These are phyloP conservation scores for Neolentinus lepideus DNA, from an alignment of 1,284 basidiomycete species.

Conservation along the genomic window DNA sequence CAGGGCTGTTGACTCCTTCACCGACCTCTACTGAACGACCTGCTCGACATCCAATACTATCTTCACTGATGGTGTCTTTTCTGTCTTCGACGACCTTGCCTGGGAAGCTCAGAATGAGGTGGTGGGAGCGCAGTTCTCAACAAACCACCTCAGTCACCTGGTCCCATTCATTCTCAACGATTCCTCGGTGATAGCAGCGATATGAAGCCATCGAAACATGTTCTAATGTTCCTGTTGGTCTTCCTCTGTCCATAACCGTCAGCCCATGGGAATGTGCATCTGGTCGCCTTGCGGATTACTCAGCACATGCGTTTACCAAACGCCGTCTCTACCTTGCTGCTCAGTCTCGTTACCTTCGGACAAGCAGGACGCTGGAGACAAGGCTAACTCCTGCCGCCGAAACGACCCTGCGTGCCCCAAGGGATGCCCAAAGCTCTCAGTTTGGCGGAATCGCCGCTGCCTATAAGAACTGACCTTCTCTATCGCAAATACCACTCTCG, in stretches of 20 bases:
- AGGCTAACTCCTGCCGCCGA: no score
- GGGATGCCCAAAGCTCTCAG: no score
- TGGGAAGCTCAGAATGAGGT: not conserved
- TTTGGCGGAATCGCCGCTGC: no score
- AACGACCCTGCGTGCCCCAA: no score
- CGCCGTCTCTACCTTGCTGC: no score
- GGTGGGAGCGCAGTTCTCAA: conserved; percentile 44
- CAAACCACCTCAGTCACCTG: conserved; percentile 24
- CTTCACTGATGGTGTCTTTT: not conserved
- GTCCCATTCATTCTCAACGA: not conserved
- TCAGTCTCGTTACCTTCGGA: no score
- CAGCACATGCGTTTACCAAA: no score
- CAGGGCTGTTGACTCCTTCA: not conserved
- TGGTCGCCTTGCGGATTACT: no score
- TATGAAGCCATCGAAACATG: not conserved
- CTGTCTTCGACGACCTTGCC: not conserved
- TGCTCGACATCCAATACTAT: not conserved
- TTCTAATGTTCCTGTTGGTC: not conserved
- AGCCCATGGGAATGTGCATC: not conserved
- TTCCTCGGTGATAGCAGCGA: not conserved
- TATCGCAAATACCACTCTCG: no score
- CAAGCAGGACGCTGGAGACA: no score
- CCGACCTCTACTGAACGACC: not conserved
- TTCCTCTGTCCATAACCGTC: not conserved
- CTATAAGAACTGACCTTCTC: no score